These are phyloP conservation scores for Pulicaria dysenterica DNA, from an alignment of 129 eudicot genomes.

Conservation along the genomic window DNA sequence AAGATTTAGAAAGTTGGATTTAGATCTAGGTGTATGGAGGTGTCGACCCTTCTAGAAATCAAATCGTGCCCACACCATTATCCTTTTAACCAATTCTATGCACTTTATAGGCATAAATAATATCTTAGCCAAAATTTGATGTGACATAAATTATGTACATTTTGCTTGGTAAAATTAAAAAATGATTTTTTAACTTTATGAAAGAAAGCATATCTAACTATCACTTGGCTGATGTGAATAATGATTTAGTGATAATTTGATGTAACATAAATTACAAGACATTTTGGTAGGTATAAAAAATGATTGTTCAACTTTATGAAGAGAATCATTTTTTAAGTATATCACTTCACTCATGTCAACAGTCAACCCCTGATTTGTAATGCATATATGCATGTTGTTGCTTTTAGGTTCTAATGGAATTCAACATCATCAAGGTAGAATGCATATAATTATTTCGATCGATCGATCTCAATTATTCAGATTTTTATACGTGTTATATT, in stretches of 20 bases:
- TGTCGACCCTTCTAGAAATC: slow-evolving; percentile 6
- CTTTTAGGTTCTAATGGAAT: slow-evolving; percentile 5
- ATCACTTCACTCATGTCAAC: background rate
- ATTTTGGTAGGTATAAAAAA: no score
- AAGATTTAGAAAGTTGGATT: no score
- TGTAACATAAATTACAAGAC: no score
- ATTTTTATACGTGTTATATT: background rate
- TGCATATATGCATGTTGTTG: background rate
- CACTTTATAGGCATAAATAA: slow-evolving; percentile 14
- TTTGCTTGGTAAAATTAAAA: background rate
- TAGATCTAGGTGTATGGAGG: background rate
- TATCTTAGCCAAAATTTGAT: background rate
- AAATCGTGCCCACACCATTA: slow-evolving; percentile 22
- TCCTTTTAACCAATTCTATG: background rate
- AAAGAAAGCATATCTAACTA: slow-evolving; percentile 2
- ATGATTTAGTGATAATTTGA: background rate
- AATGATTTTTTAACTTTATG: background rate
- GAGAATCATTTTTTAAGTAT: background rate
- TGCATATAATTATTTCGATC: background rate
- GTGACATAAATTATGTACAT: background rate
- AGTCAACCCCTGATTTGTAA: slow-evolving; percentile 8
- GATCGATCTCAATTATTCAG: no score
- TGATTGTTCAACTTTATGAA: no score
- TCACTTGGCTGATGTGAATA: background rate
- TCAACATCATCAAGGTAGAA: background rate